Conservation (phyloP, 2,329 filamentous ascomycete genomes). For the Pseudonectria foliicola region DNA sequence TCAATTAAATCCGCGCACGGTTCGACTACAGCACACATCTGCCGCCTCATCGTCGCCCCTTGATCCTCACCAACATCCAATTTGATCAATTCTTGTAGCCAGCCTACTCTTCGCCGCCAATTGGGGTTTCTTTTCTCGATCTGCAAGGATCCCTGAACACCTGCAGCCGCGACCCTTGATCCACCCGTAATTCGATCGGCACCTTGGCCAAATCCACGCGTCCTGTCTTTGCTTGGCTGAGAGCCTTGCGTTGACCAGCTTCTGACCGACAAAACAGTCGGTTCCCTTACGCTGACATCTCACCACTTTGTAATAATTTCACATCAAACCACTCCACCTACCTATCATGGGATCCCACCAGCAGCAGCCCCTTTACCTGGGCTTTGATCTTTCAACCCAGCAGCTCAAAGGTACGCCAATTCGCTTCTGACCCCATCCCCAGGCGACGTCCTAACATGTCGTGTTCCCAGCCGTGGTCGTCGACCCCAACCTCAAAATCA, state of each 20-base stretch:
- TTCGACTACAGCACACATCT: too few species aligned
- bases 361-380: slow-evolving; percentile 65
- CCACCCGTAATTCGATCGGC: background rate
- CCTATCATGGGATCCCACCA: too few species aligned
- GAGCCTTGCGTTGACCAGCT: background rate
- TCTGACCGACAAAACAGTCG: background rate
- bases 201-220: background rate
- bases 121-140: too few species aligned
- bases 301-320: too few species aligned
- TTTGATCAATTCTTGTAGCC: too few species aligned
- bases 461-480: slow-evolving; percentile 64
- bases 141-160: too few species aligned
- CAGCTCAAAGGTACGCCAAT: slow-evolving; percentile 73
- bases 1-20: too few species aligned
- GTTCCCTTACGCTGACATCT: too few species aligned
- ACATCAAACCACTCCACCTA: background rate
- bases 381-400: slow-evolving; percentile 94
- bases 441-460: slow-evolving; percentile 1
- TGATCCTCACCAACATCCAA: too few species aligned
- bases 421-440: slow-evolving; percentile 1
- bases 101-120: too few species aligned
- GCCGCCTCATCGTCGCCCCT: too few species aligned
- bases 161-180: too few species aligned
- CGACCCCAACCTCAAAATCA: slow-evolving; percentile 70
- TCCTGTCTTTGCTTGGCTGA: background rate